Base-by-base conservation (phyloP, 345 rosid species). In the Noccaea bulbosa region DNA sequence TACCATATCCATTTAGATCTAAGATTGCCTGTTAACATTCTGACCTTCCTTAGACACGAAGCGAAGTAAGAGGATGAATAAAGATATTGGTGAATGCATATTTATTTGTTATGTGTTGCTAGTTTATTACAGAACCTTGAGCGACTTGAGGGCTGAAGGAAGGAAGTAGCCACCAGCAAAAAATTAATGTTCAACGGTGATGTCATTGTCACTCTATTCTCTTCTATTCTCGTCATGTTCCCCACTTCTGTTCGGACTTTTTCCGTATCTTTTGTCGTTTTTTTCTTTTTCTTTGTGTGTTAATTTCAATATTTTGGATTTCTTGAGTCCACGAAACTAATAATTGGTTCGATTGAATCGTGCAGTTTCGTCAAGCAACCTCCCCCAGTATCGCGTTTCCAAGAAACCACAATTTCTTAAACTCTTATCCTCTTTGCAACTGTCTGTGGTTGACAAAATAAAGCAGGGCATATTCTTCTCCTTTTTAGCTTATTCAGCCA, bases 171-270 rank as follows among this genome's bases (percentile, higher is more conserved):
- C 60, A 61, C 60, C 72, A 57, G 22, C 67, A 73, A 46, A 22
- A 69, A 5, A 51, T 16, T 46, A 58, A 15, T 74, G 30, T 62
- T 69, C 70, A 62, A 69, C 43, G 74, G 71, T 69, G 66, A 48
- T 55, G 75, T 69, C 75, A 62, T 12, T 32, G 11, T 70, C 67
- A 63, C 61, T 69, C 61, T 75, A 47, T 69, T 69, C 58, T 69
- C 70, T 55, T 37, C 64, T 69, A 54, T 22, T 69, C 63, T 75
- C 43, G 59, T 69, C 79, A 55, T 62, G 71, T 62, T 75, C 71
- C 79, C 75, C 79, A 69, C 79, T 69, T 75, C 46, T 75, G 53
- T 17, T 60, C 50, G 69, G 66, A 62, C 70, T 75, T 69, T 69
- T 69, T 3, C 35, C 17, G 49, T 51, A 56, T 11, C 7, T 43